Base-by-base conservation (phyloP, 306 rosid species). In the Canavalia ensiformis region DNA sequence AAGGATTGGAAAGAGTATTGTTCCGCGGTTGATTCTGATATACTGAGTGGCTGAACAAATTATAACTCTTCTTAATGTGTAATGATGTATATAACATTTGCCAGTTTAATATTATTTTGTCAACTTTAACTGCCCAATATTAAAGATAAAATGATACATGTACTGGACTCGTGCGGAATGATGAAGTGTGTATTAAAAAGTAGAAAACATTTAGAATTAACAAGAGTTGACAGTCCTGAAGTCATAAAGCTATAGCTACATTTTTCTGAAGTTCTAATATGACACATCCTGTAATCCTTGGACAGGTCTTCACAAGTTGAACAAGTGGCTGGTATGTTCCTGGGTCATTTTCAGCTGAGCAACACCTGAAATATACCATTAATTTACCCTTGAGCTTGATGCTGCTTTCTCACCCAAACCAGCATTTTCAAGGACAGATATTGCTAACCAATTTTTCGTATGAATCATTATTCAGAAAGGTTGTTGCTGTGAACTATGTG, bases 301-400 rank as follows among this genome's bases (percentile, higher is more conserved):
- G 52, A 49, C 89, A 86, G 92, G 72, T 72, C 76, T 31, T 31
- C 55, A 58, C 55, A 73, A 73, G 70, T 68, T 81, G 78, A 37
- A 37, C 41, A 18, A 18, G 25, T 18, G 25, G 65, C 70, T 45
- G 2, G 41, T 60, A 0, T 35, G 77, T 30, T 76, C 30, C 70
- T 68, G 62, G 72, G 42, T 57, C 64, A 69, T 18, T 87, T 37
- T 75, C 50, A 71, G 70, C 49, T 54, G 28, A 56, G 72, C 74
- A 68, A 86, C 79, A 73, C 65, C 28, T 45, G 78, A 84, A 79
- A 75, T 63, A 46, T 13, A 46, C 49, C 81, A 34, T 63, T 41
- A 18, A 39, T 74, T 57, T 52, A 13, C 18, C 47, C 44, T 52
- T 33, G 55, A 62, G 52, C 46, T 68, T 46, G 33, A 37, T 59